Base-by-base conservation (phyloP, 768 basidiomycete genomes). In the Tubosaeta sp. region DNA sequence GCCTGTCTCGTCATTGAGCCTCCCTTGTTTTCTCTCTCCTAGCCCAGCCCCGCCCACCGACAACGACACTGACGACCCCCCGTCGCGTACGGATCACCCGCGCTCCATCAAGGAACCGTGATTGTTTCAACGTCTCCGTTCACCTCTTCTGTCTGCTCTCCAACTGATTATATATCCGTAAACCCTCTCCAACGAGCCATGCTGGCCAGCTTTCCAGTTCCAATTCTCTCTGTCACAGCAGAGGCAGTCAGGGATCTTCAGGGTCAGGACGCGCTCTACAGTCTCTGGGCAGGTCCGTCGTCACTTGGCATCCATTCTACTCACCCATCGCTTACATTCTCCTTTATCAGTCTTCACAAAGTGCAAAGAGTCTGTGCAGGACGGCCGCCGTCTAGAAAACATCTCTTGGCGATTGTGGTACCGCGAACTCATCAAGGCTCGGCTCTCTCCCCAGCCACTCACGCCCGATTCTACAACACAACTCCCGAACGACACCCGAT, bases 341-440 rank as follows among this genome's bases (percentile, higher is more conserved):
- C 48, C 25, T 56, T 49, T 50, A 48, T 45, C 59, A 91, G 91
- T 94, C 7, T 91, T 94, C 62, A 82, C 88, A 47, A 89, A 90
- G 67, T 91, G 86, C 74, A 90, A 88, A 68, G 78, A 81, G 58
- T 83, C 83, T 2, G 72, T 94, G 4, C 79, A 86, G 60, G 85
- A 93, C 59, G 92, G 92, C n/a, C 77, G 74, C 6, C 72, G 91
- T 27, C 77, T 93, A 27, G 91, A 94, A 71, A 92, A 95, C 62
- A 85, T 94, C 49, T 84, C 87, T 4, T 95, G 91, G 91, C 75
- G 91, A 48, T 72, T 94, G 8, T 89, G 89, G 86, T 81, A 86
- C 65, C 79, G 83, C 57, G 81, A 87, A 55, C 72, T 86, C 62
- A 66, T 75, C 47, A 65, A 71, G 29, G 56, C 70, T 27, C 71